Percentiles rank a stretch among this genome's conserved stretches.
phyloP scores from a whole-genome alignment of 352 stramenopile species.

The Pythium rishiriense region DNA sequence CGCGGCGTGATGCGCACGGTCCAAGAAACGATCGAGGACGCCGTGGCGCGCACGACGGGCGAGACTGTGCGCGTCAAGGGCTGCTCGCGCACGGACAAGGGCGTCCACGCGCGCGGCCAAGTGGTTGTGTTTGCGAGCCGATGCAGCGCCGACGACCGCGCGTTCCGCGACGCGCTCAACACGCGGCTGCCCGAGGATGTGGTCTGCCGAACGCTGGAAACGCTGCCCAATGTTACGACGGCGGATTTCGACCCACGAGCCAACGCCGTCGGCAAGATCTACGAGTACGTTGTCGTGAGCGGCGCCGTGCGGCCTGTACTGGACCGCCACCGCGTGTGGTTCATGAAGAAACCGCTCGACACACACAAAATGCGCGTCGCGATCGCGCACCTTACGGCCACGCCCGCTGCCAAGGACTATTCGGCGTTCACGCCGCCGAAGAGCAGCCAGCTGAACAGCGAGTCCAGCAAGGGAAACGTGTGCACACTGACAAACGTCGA shows the following conservation, averaged over 20 bases:
- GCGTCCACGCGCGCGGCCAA: conserved; percentile 91
- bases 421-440: conserved; percentile 68
- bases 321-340: conserved; percentile 56
- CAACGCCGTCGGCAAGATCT: conserved; percentile 57
- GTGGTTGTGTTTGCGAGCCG: conserved; percentile 88
- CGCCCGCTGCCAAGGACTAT: conserved; percentile 54
- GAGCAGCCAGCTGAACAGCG: conserved; percentile 27
- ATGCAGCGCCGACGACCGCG: conserved; percentile 43
- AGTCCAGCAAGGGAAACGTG: conserved; percentile 45
- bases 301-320: conserved; percentile 52
- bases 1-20: conserved; percentile 51
- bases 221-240: conserved; percentile 18
- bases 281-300: conserved; percentile 61
- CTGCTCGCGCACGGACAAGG: conserved; percentile 91
- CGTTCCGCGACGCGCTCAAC: conserved; percentile 70
- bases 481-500: conserved; percentile 49
- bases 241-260: conserved; percentile 51
- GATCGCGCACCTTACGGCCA: conserved; percentile 29
- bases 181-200: conserved; percentile 68
- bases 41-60: conserved; percentile 64
- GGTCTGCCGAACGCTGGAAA: conserved; percentile 39
- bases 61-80: conserved; percentile 79
- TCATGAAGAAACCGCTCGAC: conserved; percentile 58
- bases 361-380: conserved; percentile 52
- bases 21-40: conserved; percentile 74